Conservation (phyloP, 1,139 yeast species). For the Yamadazyma conglobata region DNA sequence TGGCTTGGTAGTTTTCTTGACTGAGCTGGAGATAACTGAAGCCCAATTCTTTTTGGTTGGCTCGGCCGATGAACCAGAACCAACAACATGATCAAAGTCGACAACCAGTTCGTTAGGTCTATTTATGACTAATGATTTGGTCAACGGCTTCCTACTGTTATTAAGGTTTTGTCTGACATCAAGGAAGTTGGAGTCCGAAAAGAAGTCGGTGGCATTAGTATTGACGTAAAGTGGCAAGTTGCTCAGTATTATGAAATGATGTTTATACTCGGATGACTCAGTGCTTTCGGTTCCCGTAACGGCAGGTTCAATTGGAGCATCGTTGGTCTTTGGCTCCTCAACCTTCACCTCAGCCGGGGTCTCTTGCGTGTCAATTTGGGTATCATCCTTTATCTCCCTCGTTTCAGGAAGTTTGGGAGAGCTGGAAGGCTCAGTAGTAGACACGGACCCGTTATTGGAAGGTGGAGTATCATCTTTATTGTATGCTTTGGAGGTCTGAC, state of each 20-base stretch:
- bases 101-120: conserved; percentile 7
- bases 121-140: conserved; percentile 2
- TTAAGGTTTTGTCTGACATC: conserved; percentile 9
- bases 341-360: too few species aligned
- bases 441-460: too few species aligned
- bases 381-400: too few species aligned
- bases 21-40: conserved; percentile 21
- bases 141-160: background rate
- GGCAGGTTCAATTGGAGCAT: too few species aligned
- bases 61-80: background rate
- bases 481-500: conserved; percentile 7
- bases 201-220: conserved; percentile 14
- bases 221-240: conserved; percentile 22
- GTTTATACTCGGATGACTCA: too few species aligned
- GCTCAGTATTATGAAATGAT: too few species aligned
- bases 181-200: conserved; percentile 3
- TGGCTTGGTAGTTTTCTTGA: conserved; percentile 11
- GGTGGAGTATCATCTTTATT: background rate
- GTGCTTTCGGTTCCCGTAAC: too few species aligned
- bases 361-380: too few species aligned
- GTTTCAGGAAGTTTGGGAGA: too few species aligned
- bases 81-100: conserved; percentile 13
- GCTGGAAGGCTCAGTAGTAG: too few species aligned
- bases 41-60: conserved; percentile 23
- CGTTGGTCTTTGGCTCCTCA: too few species aligned